phyloP scores from a whole-genome alignment of 1,284 basidiomycete genomes.

The Leccinum fuscescens region DNA sequence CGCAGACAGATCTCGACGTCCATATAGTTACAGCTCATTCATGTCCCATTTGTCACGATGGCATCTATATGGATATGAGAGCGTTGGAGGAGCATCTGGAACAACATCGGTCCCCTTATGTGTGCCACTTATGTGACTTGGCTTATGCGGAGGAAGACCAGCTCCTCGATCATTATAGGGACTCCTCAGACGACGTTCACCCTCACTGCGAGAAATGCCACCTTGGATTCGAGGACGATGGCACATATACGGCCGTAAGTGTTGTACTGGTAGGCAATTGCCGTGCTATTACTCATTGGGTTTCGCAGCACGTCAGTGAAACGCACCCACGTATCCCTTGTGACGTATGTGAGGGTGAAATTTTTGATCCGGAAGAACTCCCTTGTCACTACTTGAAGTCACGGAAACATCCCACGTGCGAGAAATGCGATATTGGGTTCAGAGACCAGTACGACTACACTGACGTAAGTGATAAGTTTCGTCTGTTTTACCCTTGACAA shows the following conservation, averaged over 20 bases:
- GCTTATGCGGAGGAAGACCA: constrained; percentile 27
- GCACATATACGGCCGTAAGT: constrained; percentile 23
- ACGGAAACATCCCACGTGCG: constrained; percentile 28
- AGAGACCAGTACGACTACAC: constrained; percentile 30
- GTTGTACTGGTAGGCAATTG: not conserved
- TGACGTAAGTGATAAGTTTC: constrained; percentile 23
- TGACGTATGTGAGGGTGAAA: constrained; percentile 24
- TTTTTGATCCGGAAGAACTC: constrained; percentile 26
- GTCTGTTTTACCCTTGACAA: not conserved
- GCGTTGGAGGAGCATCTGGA: constrained; percentile 31
- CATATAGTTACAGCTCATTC: constrained; percentile 34
- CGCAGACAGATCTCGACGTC: constrained; percentile 30
- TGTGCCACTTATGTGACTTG: constrained; percentile 24
- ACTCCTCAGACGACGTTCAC: constrained; percentile 24
- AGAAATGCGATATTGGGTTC: constrained; percentile 29
- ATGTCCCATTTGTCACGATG: constrained; percentile 33
- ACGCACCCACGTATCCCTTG: constrained; percentile 29
- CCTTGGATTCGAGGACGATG: constrained; percentile 23
- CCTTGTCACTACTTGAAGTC: constrained; percentile 27
- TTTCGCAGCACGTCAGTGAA: constrained; percentile 25
- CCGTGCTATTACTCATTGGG: constrained; percentile 1
- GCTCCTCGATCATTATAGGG: constrained; percentile 31
- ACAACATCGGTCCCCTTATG: constrained; percentile 28
- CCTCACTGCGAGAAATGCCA: constrained; percentile 28
- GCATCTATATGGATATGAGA: constrained; percentile 27